Conservation (phyloP, 495 filamentous ascomycete genomes). For the Penicillium dipodomyicola region DNA sequence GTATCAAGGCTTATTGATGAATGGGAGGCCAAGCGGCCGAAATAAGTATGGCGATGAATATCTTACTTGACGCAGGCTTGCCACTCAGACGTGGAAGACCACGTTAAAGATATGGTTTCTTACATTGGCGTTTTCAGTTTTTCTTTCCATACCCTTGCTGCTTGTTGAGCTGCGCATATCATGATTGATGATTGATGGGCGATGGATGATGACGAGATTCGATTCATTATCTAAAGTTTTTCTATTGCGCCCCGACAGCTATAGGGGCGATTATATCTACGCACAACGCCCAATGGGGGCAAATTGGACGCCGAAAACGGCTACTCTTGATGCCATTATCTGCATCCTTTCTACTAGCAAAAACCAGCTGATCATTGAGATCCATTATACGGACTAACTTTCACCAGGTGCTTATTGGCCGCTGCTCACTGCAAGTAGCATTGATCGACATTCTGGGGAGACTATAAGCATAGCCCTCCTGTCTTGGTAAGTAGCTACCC, state of each 20-base stretch:
- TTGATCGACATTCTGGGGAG: not conserved
- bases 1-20: constrained; percentile 48
- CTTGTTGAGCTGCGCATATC: not conserved
- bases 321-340: not conserved
- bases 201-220: not conserved
- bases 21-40: constrained; percentile 33
- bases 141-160: not conserved
- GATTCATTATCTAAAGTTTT: not conserved
- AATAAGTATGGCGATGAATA: not conserved
- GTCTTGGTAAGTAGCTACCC: not conserved
- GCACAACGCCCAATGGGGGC: not conserved
- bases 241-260: not conserved
- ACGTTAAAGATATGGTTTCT: not conserved
- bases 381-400: not conserved
- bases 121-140: not conserved
- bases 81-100: not conserved
- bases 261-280: not conserved
- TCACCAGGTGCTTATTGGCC: not conserved
- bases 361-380: not conserved
- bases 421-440: not conserved
- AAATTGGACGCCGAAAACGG: not conserved
- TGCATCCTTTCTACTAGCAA: not conserved
- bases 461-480: not conserved
- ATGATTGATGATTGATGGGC: not conserved
- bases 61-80: not conserved